Conservation (phyloP, 2,329 filamentous ascomycete species). For the Pseudomassariella vexata region DNA sequence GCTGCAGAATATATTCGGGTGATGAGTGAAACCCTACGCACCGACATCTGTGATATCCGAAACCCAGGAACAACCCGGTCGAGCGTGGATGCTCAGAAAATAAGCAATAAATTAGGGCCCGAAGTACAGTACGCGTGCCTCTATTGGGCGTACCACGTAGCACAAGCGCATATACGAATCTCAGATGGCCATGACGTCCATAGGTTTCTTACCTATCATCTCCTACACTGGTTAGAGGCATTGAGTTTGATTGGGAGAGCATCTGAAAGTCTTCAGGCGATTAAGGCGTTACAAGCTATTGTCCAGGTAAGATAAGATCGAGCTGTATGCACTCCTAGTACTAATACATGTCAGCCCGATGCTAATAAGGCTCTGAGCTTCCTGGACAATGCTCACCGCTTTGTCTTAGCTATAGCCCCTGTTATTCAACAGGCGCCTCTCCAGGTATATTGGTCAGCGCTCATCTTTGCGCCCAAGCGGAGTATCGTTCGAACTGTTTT, state of each 20-base stretch:
- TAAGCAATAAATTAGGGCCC: constrained; percentile 17
- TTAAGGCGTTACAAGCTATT: constrained; percentile 8
- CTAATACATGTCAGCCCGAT: constrained; percentile 6
- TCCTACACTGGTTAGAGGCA: constrained; percentile 37
- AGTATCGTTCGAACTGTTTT: constrained; percentile 19
- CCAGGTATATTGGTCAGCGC: constrained; percentile 26
- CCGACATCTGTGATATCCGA: constrained; percentile 10
- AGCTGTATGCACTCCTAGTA: neutral
- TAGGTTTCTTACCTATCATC: constrained; percentile 28
- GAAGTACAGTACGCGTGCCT: constrained; percentile 32
- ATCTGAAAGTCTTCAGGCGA: constrained; percentile 11
- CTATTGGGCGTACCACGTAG: constrained; percentile 30
- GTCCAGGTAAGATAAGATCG: constrained; percentile 7
- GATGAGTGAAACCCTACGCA: neutral
- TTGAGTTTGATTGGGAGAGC: constrained; percentile 24
- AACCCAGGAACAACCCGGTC: constrained; percentile 16
- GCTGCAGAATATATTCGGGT: neutral
- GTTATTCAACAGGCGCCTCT: constrained; percentile 21
- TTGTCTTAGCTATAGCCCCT: constrained; percentile 13
- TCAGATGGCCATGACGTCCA: constrained; percentile 20
- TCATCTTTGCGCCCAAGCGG: constrained; percentile 22
- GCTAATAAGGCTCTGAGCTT: constrained; percentile 9
- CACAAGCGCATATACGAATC: constrained; percentile 18
- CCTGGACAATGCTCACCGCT: constrained; percentile 19
- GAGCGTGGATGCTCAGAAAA: constrained; percentile 14